Base-by-base conservation (phyloP, 257 asterid species). In the Fraxinus cuspidata region DNA sequence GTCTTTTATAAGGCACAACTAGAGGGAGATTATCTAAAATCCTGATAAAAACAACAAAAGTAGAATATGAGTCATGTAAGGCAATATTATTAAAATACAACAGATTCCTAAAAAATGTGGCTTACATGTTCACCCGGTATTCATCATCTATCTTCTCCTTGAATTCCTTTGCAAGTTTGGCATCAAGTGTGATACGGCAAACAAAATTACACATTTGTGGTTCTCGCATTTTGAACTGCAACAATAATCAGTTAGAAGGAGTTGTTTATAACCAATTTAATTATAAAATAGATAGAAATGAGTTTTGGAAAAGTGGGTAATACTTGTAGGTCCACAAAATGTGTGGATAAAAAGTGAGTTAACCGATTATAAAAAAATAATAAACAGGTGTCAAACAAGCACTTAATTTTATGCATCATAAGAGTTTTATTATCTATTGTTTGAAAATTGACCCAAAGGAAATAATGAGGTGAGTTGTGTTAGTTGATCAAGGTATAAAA, bases 131-230 rank as follows among this genome's bases (percentile, higher is more conserved):
- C 80, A 85, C 87, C 44, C 85, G 84, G 70, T 85, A 85, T 60
- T 85, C 87, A 64, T 85, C 87, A 77, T 81, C 87, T 69, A 85
- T 85, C 79, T 85, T 85, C 80, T 85, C 89, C 79, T 85, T 84
- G 3, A 85, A 81, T 63, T 53, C 89, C 78, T 83, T 85, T 35
- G 87, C 87, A 28, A 82, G 79, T 81, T 85, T 85, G 42, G 89
- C 87, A 81, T 81, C 79, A 31, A 85, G 87, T 60, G 40, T 76
- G 72, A 76, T n/a, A 71, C 40, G 85, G 49, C 89, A 83, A 25
- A 71, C 84, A 51, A 81, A 71, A 68, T 66, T 78, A 79, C 89
- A 85, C 89, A 83, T 83, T 78, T 83, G 87, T 65, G 89, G 87
- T 76, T 85, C 79, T 77, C 85, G 78, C 89, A 85, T 85, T 78